Evolutionary conservation across 2,329 filamentous ascomycete genomes (phyloP), one percentile per base, ranked within the genome.

Genomic region (Pseudocercospora eumusae): DNA sequence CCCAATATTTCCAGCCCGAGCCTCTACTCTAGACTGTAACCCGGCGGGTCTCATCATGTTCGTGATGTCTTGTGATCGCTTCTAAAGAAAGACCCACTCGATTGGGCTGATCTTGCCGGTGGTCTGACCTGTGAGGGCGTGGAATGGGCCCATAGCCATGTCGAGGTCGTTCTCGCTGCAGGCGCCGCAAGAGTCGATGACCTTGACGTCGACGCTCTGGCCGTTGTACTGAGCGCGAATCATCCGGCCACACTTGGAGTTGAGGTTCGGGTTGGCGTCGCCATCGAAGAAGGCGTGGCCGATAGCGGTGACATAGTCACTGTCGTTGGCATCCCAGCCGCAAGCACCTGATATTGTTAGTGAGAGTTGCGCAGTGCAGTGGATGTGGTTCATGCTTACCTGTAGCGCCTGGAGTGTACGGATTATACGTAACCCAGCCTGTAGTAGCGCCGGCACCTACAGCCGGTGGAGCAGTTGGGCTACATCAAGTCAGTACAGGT

Each of bases 161-260:
- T 60, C 61, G 18, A 86, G 66, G 68, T 84, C 81, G 25, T 75
- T 71, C 9, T 77, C 66, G 25, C 66, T 68, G 66, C 84, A 86
- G 0, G 77, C 81, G 0, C 68, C 69, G 76, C 88, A 92, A 56
- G 87, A 81, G 75, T 92, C 89, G 5, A 91, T 87, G 6, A 92
- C 85, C 20, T 77, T 86, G 25, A 90, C 81, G 66, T 87, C 84
- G 11, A 86, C 80, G 44, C 81, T 86, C 64, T 78, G 74, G 6
- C 78, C 74, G 64, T 80, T 72, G 33, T 77, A 77, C 52, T 76
- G 79, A 27, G 90, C 82, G 25, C 87, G 80, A n/a, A 95, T 83
- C 73, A 81, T 85, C 69, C 80, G 79, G 1, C 87, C 87, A 70
- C 91, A 93, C 1, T 90, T 75, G 1, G 86, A 84, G 68, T 91